phyloP scores from a whole-genome alignment of 345 rosid genomes.

The Linum tenue region DNA sequence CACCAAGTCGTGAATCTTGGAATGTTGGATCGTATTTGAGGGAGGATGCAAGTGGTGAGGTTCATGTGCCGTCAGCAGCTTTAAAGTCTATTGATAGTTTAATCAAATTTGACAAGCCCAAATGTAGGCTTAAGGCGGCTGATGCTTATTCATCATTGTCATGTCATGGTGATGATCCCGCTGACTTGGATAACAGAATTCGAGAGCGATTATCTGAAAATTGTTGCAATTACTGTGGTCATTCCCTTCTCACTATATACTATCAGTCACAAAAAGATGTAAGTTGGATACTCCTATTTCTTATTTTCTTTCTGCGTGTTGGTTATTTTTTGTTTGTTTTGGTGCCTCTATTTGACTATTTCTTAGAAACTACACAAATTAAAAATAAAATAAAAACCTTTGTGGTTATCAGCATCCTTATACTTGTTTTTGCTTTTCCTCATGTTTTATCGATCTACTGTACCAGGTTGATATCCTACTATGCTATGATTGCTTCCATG shows the following conservation, averaged over 20 bases:
- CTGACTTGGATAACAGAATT: conserved; percentile 82
- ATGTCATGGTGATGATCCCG: conserved; percentile 35
- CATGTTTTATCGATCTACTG: conserved; percentile 11
- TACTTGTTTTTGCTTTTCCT: neutral
- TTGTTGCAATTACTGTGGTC: conserved; percentile 66
- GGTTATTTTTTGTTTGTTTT: neutral
- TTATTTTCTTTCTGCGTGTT: neutral
- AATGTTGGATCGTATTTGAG: conserved; percentile 49
- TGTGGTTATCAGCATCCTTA: neutral
- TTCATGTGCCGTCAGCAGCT: conserved; percentile 85
- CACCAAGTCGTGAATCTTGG: conserved; percentile 45
- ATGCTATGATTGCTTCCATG: conserved; percentile 74
- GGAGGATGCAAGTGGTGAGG: conserved; percentile 83
- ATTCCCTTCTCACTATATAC: conserved; percentile 48
- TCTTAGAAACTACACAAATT: no score
- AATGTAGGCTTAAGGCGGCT: conserved; percentile 67
- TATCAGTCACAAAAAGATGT: conserved; percentile 96
- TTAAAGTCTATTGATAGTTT: conserved; percentile 94
- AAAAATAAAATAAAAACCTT: neutral
- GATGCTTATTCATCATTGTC: conserved; percentile 50
- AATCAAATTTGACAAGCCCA: conserved; percentile 96
- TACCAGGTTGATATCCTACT: conserved; percentile 67
- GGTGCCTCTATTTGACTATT: neutral
- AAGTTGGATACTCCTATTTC: conserved; percentile 8
- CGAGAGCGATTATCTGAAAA: conserved; percentile 80